Evolutionary conservation across 1,139 yeast genomes (phyloP), one percentile per base, ranked within the genome.

Genomic region (Zygosaccharomyces pseudobailii): DNA sequence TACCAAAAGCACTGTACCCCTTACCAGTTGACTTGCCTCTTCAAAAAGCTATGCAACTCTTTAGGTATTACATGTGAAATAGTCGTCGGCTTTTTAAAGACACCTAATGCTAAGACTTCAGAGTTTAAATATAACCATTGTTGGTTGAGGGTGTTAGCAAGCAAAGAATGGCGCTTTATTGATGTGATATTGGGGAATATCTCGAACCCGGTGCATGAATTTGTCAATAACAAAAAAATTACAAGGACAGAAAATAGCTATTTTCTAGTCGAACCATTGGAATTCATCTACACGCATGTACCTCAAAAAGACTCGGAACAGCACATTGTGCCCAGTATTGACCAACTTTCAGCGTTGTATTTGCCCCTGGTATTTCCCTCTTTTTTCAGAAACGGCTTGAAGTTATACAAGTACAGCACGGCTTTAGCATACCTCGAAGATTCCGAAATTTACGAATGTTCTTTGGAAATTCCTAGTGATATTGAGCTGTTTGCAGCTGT

Each of bases 361-460:
- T 71, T 90, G 44, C 98, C 97, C 0, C 75, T 95, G 39, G 80
- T 86, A 13, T 87, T 88, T 60, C 92, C 96, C 1, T 86, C 90
- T 0, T 88, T 84, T 55, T 79, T 84, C 66, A 73, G 71, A 36
- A 78, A 80, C 57, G 72, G 73, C 3, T 64, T 90, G 36, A 72
- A 72, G 49, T 74, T 89, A 50, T 71, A 79, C 53, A 84, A 81
- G 62, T 90, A 78, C 67, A 86, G 87, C 64, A 84, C 87, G 52
- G 87, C 95, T 0, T 70, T 88, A 52, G 79, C 92, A 3, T 77
- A 84, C 53, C 68, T 90, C 54, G 74, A 77, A 47, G 94, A 88
- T 59, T 73, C 78, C 45, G 97, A 92, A 61, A 70, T 86, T 28
- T 84, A 83, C 51, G 97, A 92, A 66, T 72, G 88, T 51, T 90